A percentile compares a stretch with the other conserved stretches of the same genome.
Conservation (phyloP, 306 rosid genomes). For the Pueraria montana region DNA sequence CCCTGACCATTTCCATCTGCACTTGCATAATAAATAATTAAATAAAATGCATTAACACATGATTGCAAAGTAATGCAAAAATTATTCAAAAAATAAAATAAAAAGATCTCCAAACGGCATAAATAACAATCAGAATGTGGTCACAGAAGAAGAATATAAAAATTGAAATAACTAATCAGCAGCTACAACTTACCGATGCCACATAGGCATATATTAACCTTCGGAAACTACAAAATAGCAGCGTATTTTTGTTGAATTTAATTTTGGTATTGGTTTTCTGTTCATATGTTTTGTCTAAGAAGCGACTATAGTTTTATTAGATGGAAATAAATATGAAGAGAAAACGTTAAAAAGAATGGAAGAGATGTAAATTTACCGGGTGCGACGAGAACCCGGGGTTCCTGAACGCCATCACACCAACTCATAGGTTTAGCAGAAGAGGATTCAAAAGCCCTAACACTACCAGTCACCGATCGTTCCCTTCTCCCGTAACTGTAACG, state of each 20-base stretch:
- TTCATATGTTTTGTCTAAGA: background rate
- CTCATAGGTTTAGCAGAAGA: slow-evolving; percentile 57
- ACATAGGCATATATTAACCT: background rate
- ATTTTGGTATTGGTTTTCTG: no score
- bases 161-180: background rate
- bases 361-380: slow-evolving; percentile 56
- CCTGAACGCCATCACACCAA: slow-evolving; percentile 73
- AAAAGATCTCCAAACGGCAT: background rate
- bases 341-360: background rate
- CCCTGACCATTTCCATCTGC: slow-evolving; percentile 76
- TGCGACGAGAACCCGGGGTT: slow-evolving; percentile 78
- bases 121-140: background rate
- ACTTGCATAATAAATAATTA: background rate
- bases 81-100: background rate
- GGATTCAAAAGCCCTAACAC: slow-evolving; percentile 46
- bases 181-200: background rate
- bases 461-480: background rate
- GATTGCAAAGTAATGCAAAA: background rate
- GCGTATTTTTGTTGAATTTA: background rate
- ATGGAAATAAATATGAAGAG: background rate
- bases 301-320: background rate
- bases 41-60: background rate
- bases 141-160: background rate
- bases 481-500: background rate
- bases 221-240: background rate